Percentiles rank a stretch among this genome's conserved stretches.
Conservation (phyloP, 2,329 filamentous ascomycete species). For the Colletotrichum incanum region DNA sequence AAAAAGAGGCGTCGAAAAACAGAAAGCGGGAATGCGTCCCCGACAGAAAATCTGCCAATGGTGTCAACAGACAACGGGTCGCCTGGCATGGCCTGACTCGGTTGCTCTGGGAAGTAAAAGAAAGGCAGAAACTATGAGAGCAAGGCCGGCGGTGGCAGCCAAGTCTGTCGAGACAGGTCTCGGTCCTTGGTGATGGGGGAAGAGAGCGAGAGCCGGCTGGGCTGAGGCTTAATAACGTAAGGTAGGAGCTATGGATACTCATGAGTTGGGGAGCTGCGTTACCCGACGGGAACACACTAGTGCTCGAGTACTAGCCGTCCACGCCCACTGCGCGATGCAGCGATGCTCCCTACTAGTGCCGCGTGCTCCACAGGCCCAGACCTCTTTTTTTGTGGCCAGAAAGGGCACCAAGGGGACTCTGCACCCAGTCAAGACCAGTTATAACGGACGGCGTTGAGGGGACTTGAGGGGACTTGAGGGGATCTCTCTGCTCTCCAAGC, state of each 20-base stretch:
- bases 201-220: not conserved
- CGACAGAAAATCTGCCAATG: not conserved
- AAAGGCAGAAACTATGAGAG: not conserved
- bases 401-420: constrained; percentile 3
- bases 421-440: not conserved
- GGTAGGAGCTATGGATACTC: constrained; percentile 4
- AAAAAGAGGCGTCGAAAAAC: not conserved
- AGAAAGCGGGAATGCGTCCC: not conserved
- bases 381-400: constrained; percentile 18
- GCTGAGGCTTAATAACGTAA: constrained; percentile 36
- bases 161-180: constrained; percentile 7
- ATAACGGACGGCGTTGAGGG: not conserved
- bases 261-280: not conserved
- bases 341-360: constrained; percentile 31
- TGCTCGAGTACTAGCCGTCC: constrained; percentile 9
- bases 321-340: constrained; percentile 10
- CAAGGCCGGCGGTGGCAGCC: constrained; percentile 7
- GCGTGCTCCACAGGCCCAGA: constrained; percentile 36
- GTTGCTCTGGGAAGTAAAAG: not conserved
- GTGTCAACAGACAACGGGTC: not conserved
- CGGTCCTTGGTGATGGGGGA: not conserved
- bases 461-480: not conserved
- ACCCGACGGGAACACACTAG: constrained; percentile 17
- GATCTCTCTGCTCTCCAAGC: constrained; percentile 15
- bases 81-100: not conserved